phyloP scores from a whole-genome alignment of 2,329 filamentous ascomycete genomes.

The Penicillium freii region DNA sequence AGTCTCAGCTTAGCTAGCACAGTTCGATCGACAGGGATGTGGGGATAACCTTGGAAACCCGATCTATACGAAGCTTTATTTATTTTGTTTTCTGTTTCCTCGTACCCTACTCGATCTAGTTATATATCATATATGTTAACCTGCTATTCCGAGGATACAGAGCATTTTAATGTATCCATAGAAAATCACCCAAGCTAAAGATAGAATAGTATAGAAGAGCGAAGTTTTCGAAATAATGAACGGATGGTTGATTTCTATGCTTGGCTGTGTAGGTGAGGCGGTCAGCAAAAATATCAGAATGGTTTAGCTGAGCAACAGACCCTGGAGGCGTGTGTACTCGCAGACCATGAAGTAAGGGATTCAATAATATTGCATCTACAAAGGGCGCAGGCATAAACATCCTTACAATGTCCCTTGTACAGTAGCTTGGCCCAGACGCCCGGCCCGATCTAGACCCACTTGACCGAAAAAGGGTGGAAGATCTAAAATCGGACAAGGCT shows the following conservation, averaged over 20 bases:
- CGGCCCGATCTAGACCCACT: conserved; percentile 8
- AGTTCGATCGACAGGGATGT: not conserved
- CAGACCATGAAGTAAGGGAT: not conserved
- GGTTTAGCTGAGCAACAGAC: not conserved
- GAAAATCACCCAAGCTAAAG: not conserved
- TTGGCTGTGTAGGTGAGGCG: not conserved
- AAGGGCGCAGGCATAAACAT: not conserved
- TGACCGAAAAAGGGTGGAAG: not conserved
- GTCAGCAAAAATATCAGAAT: not conserved
- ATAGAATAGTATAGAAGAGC: not conserved
- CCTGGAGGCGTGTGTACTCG: no score
- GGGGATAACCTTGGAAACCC: not conserved
- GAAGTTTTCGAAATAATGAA: not conserved
- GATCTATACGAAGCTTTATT: not conserved
- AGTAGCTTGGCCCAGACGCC: conserved; percentile 3
- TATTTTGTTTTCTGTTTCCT: not conserved
- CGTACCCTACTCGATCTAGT: not conserved
- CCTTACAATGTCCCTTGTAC: not conserved
- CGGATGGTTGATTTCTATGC: not conserved
- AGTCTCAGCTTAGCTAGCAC: not conserved
- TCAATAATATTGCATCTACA: not conserved
- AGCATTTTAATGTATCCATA: not conserved
- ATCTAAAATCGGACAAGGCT: conserved; percentile 1
- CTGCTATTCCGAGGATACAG: not conserved
- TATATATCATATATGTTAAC: not conserved